Evolutionary conservation across 1,139 yeast species (phyloP), one percentile per base, ranked within the genome.

Genomic region (Candida pseudocylindracea): DNA sequence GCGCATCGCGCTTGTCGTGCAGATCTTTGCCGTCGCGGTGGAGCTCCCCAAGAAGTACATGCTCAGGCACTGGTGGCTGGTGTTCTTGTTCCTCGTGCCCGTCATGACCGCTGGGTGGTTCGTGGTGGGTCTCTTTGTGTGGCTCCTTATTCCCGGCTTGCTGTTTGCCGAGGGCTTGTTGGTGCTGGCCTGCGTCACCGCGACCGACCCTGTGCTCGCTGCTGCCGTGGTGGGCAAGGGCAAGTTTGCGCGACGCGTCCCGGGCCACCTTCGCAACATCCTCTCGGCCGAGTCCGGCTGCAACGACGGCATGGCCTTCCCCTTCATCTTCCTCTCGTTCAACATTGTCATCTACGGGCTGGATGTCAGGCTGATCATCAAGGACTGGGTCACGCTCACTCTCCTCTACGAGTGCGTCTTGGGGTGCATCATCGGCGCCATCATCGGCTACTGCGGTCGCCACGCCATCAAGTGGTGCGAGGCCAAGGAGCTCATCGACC

Each of bases 191-290:
- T 88, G 98, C 54, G 72, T 88, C 29, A 88, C 98, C 0, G 96
- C 98, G 2, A 88, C 98, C 0, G 98, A 88, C 53, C 98, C 98
- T 4, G 93, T 88, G 33, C 62, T 88, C 47, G 98, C 98, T 1
- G 93, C 94, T 29, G 95, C 98, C 1, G 96, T 88, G 12, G 96
- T 88, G 13, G 95, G 98, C 57, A 80, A 80, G 46, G 96, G 98
- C 41, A 83, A 85, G 46, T 88, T 88, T 50, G 95, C 98, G n/a
- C 72, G 70, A 47, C 67, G 95, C 40, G 96, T 88, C 10, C 98
- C 98, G 0, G 96, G 96, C 7, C 96, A 88, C 54, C 65, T 88
- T 51, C 63, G 98, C 49, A 85, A 88, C 45, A 55, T 88, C 33
- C 55, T 88, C 30, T 70, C 91, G 26, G 95, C 96, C 0, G 98